Percentiles rank a stretch among this genome's conserved stretches.
phyloP scores from a whole-genome alignment of 2,329 filamentous ascomycete species.

The Fonsecaea pedrosoi region DNA sequence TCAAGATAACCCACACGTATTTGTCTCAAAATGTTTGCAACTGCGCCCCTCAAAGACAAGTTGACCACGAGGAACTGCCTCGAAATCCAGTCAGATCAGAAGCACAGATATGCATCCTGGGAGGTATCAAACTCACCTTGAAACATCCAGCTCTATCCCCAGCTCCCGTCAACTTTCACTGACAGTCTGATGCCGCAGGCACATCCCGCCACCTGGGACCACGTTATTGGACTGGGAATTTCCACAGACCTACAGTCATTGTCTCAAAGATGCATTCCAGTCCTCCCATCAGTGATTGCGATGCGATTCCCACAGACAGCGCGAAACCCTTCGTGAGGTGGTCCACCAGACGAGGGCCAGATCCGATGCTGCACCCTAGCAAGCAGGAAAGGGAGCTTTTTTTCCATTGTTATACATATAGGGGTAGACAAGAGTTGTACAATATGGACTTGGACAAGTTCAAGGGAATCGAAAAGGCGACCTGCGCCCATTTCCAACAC shows the following conservation, averaged over 20 bases:
- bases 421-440: constrained; percentile 17
- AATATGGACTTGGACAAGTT: constrained; percentile 15
- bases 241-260: background rate
- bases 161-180: background rate
- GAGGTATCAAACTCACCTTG: constrained; percentile 3
- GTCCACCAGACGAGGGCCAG: background rate
- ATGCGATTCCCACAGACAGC: background rate
- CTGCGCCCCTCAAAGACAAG: constrained; percentile 16
- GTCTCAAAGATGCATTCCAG: background rate
- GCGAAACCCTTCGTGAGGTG: background rate
- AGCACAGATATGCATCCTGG: background rate
- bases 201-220: background rate
- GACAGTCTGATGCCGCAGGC: background rate
- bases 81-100: background rate
- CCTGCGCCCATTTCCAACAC: constrained; percentile 25
- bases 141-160: background rate
- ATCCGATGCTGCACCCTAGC: background rate
- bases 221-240: background rate
- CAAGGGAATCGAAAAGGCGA: constrained; percentile 13
- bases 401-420: constrained; percentile 16
- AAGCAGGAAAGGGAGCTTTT: background rate
- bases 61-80: background rate
- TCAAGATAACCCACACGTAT: constrained; percentile 9
- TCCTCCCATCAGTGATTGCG: background rate
- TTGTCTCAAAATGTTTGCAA: constrained; percentile 2